Evolutionary conservation across 2,329 filamentous ascomycete species (phyloP).

Genomic region (Fusarium chaquense): DNA sequence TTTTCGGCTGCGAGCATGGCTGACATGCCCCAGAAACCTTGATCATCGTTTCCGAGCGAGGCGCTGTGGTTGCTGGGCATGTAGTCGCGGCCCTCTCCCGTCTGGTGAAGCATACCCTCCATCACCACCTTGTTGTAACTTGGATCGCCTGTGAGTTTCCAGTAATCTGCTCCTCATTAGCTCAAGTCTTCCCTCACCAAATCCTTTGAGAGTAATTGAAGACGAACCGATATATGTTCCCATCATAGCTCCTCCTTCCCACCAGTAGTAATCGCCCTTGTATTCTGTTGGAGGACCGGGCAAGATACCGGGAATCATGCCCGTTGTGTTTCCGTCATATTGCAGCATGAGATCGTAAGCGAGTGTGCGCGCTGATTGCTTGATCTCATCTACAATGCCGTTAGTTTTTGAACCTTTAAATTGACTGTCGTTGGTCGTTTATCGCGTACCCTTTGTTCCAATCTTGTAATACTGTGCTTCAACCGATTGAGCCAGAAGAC

Average conservation of each 20-base stretch:
- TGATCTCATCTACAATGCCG: conserved; percentile 57
- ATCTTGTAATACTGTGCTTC: conserved; percentile 49
- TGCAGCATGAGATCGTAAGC: conserved; percentile 64
- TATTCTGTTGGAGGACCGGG: conserved; percentile 63
- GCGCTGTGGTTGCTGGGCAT: conserved; percentile 70
- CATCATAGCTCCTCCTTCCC: conserved; percentile 78
- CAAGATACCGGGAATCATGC: conserved; percentile 67
- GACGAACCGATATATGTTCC: conserved; percentile 67
- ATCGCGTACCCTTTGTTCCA: conserved; percentile 47
- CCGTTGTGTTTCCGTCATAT: conserved; percentile 64
- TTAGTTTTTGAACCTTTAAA: background rate
- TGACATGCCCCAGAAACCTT: conserved; percentile 77
- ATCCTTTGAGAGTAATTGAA: rapidly evolving
- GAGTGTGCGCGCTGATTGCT: conserved; percentile 59
- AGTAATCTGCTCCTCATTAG: conserved; percentile 64
- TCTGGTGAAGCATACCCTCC: conserved; percentile 69
- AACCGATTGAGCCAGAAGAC: conserved; percentile 32
- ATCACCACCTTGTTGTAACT: conserved; percentile 71
- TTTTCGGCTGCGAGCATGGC: conserved; percentile 76
- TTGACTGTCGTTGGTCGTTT: background rate
- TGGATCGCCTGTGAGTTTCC: conserved; percentile 73
- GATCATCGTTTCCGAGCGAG: conserved; percentile 76
- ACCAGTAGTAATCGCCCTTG: conserved; percentile 76
- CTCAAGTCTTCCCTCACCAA: rapidly evolving
- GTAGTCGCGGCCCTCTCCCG: conserved; percentile 68